Conservation (phyloP, 208 protist genomes). For the Leishmania lainsoni region DNA sequence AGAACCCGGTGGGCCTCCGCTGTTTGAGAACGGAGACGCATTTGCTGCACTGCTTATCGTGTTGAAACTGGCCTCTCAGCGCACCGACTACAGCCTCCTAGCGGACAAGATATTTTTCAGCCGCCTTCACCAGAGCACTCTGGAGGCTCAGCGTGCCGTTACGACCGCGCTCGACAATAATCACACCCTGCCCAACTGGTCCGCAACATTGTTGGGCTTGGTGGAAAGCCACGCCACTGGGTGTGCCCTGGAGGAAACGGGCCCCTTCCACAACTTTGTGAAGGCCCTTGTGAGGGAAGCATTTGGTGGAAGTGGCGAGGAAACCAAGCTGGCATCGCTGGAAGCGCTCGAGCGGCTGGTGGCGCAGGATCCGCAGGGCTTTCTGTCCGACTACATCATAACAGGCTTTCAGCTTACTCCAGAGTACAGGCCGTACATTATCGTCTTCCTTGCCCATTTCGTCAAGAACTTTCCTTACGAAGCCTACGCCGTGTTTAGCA, state of each 20-base stretch:
- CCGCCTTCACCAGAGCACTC: not conserved
- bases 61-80: conserved; percentile 10
- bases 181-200: not conserved
- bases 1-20: not conserved
- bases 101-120: conserved; percentile 6
- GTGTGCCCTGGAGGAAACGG: not conserved
- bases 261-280: conserved; percentile 7
- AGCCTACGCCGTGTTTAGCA: conserved; percentile 24
- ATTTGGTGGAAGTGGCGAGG: conserved; percentile 16
- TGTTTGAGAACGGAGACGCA: not conserved
- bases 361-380: conserved; percentile 26
- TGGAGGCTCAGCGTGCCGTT: conserved; percentile 12
- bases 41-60: conserved; percentile 18
- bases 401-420: conserved; percentile 24
- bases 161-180: conserved; percentile 8
- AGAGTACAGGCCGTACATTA: conserved; percentile 24
- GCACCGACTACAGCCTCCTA: conserved; percentile 10
- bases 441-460: conserved; percentile 43
- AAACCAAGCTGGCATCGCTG: conserved; percentile 16
- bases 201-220: conserved; percentile 14
- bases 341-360: conserved; percentile 39
- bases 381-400: conserved; percentile 29
- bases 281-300: conserved; percentile 15
- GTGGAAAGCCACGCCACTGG: conserved; percentile 20
- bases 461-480: conserved; percentile 35